These are phyloP conservation scores for Cordyceps pruinosa DNA, from an alignment of 2,329 filamentous ascomycete species.

Conservation along the genomic window DNA sequence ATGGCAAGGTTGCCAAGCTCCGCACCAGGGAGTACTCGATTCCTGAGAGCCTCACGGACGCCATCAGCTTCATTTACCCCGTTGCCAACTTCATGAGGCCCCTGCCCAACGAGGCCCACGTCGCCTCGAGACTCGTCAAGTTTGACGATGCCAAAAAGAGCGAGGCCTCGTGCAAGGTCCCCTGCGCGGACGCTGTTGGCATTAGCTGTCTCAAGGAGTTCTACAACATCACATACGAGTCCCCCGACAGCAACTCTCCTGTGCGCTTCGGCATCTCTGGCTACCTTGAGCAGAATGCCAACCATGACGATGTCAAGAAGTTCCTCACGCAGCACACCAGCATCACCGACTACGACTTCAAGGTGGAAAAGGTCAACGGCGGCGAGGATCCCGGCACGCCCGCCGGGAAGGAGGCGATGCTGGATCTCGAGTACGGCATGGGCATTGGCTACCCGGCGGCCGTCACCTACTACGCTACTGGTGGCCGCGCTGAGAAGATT, in stretches of 20 bases:
- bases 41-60: conserved; percentile 22
- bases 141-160: not conserved
- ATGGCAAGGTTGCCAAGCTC: conserved; percentile 21
- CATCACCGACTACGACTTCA: conserved; percentile 20
- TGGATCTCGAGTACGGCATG: conserved; percentile 35
- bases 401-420: conserved; percentile 31
- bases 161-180: conserved; percentile 17
- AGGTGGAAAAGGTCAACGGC: conserved; percentile 26
- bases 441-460: conserved; percentile 29
- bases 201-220: conserved; percentile 29
- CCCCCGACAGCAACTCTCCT: conserved; percentile 16
- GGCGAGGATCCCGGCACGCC: conserved; percentile 27
- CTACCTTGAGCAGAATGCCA: conserved; percentile 34
- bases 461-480: conserved; percentile 31
- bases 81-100: conserved; percentile 31
- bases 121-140: not conserved
- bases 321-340: conserved; percentile 25
- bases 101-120: conserved; percentile 5
- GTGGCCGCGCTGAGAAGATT: conserved; percentile 29
- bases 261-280: conserved; percentile 32
- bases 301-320: conserved; percentile 26
- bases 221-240: conserved; percentile 30
- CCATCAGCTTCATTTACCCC: conserved; percentile 33
- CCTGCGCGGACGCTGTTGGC: conserved; percentile 22
- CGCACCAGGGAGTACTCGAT: conserved; percentile 31